Percentiles rank a stretch among this genome's conserved stretches.
phyloP scores from a whole-genome alignment of 305 asterid species.

The Fraxinus paxiana region DNA sequence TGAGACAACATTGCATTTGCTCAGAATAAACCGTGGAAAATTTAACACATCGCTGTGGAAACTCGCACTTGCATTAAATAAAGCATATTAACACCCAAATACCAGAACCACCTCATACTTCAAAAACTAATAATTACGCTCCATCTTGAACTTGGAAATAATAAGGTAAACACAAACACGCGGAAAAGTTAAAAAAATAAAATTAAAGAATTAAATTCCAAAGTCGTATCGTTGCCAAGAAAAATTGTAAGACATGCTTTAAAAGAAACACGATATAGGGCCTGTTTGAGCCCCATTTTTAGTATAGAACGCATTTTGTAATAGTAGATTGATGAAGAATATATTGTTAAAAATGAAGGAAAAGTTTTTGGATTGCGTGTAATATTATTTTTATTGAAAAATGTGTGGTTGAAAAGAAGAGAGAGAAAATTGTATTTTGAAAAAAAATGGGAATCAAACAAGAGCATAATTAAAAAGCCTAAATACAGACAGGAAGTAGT shows the following conservation, averaged over 20 bases:
- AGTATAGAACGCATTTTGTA: no score
- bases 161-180: not conserved
- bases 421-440: not conserved
- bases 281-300: not conserved
- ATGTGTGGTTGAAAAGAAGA: not conserved
- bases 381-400: not conserved
- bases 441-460: not conserved
- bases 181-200: not conserved
- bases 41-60: conserved; percentile 20
- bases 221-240: not conserved
- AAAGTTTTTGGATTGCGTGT: not conserved
- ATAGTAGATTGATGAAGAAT: not conserved
- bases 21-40: conserved; percentile 1
- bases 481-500: not conserved
- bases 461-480: not conserved
- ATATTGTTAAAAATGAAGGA: not conserved
- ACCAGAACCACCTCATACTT: conserved; percentile 12
- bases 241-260: not conserved
- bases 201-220: not conserved
- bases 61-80: conserved; percentile 12
- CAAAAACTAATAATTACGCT: conserved; percentile 9
- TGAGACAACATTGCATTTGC: conserved; percentile 21
- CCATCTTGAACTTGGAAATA: not conserved
- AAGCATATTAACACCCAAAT: conserved; percentile 9
- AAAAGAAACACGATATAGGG: not conserved